phyloP scores from a whole-genome alignment of 352 stramenopile species.

The Blastocystis sp. region DNA sequence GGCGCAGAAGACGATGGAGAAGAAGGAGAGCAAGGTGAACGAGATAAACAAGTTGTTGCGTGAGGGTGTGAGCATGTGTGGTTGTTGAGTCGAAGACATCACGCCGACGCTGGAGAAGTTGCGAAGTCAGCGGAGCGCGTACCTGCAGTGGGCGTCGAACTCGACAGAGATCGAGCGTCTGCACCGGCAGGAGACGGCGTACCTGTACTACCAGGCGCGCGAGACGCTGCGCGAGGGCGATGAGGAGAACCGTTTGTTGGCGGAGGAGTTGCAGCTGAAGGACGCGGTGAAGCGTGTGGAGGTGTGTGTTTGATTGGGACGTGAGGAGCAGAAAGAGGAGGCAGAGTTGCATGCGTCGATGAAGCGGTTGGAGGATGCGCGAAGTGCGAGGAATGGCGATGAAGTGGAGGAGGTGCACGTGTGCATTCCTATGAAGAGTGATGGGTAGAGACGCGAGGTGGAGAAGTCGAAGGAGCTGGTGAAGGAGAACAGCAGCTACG shows the following conservation, averaged over 20 bases:
- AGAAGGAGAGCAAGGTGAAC: conserved; percentile 98
- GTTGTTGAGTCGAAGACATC: conserved; percentile 84
- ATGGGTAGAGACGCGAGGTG: conserved; percentile 72
- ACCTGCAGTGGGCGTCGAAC: conserved; percentile 95
- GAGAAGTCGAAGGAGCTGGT: conserved; percentile 79
- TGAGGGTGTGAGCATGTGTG: background rate
- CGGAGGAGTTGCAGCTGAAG: conserved; percentile 84
- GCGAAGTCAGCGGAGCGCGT: conserved; percentile 91
- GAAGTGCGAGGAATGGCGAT: background rate
- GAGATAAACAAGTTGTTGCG: conserved; percentile 94
- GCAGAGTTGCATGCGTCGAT: conserved; percentile 74
- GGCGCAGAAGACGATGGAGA: conserved; percentile 96
- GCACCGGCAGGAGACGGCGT: conserved; percentile 91
- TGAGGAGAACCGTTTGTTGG: conserved; percentile 70
- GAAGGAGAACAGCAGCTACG: conserved; percentile 77
- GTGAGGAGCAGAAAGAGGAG: conserved; percentile 77
- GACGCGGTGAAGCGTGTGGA: conserved; percentile 80
- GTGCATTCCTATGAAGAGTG: background rate
- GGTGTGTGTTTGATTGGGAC: conserved; percentile 78
- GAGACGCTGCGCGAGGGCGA: conserved; percentile 71
- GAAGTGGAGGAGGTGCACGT: conserved; percentile 23
- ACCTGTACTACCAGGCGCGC: conserved; percentile 80
- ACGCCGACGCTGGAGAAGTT: conserved; percentile 96
- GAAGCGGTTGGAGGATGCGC: conserved; percentile 71
- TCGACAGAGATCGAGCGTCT: conserved; percentile 95